phyloP scores from a whole-genome alignment of 2,329 filamentous ascomycete genomes.

The Mariannaea sp. region DNA sequence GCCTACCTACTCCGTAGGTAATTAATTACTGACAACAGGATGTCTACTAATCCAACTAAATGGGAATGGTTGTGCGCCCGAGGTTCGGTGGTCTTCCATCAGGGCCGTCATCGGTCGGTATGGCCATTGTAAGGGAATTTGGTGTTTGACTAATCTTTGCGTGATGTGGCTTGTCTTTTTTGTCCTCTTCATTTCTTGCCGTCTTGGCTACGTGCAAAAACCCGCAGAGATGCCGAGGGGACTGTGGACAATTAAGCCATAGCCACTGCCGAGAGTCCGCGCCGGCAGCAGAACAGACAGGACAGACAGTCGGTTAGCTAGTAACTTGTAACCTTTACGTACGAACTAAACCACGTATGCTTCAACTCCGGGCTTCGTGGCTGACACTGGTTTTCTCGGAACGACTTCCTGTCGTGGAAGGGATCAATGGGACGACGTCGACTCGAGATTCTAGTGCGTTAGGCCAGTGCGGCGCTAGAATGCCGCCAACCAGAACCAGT shows the following conservation, averaged over 20 bases:
- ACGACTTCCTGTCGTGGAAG: background rate
- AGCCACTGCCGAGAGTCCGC: too few species aligned
- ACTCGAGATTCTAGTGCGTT: slow-evolving; percentile 16
- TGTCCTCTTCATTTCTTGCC: too few species aligned
- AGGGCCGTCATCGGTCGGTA: slow-evolving; percentile 2
- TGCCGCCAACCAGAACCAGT: slow-evolving; percentile 13
- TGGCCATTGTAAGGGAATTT: slow-evolving; percentile 9
- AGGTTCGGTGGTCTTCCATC: slow-evolving; percentile 1
- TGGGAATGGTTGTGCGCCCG: too few species aligned
- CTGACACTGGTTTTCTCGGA: slow-evolving; percentile 4
- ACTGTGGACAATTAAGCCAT: too few species aligned
- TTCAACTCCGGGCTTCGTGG: slow-evolving; percentile 1
- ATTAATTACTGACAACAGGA: too few species aligned
- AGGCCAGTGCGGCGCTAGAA: slow-evolving; percentile 25
- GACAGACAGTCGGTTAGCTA: too few species aligned
- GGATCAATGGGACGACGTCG: slow-evolving; percentile 8
- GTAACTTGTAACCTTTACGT: too few species aligned
- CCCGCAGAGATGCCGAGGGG: too few species aligned
- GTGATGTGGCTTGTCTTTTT: background rate
- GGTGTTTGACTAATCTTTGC: background rate
- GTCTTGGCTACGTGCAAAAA: too few species aligned
- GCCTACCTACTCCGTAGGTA: too few species aligned
- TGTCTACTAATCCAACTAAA: too few species aligned
- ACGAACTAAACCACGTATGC: slow-evolving; percentile 6
- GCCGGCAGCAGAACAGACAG: too few species aligned